phyloP scores from a whole-genome alignment of 805 yeast genomes.

The Teunomyces pallodes region DNA sequence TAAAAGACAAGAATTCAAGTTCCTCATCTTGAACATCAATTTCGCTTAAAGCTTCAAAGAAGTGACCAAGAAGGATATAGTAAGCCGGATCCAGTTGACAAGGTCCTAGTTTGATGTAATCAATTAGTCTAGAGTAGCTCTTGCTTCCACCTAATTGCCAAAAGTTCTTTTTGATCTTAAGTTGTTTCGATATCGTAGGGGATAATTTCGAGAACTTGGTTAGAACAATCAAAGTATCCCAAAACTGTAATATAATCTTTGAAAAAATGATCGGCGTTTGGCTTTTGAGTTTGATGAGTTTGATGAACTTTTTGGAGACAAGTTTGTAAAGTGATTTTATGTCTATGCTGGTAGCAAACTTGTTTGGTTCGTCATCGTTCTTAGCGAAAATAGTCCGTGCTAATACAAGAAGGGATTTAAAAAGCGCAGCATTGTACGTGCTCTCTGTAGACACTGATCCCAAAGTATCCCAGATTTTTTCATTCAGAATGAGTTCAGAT shows the following conservation, averaged over 20 bases:
- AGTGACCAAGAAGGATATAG: slow-evolving; percentile 29
- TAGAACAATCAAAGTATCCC: slow-evolving; percentile 46
- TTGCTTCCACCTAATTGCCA: slow-evolving; percentile 52
- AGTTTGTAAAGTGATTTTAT: slow-evolving; percentile 33
- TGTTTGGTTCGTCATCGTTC: slow-evolving; percentile 11
- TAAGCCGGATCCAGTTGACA: slow-evolving; percentile 52
- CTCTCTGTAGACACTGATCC: slow-evolving; percentile 20
- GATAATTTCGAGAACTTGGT: slow-evolving; percentile 24
- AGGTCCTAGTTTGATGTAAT: slow-evolving; percentile 51
- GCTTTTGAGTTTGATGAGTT: slow-evolving; percentile 38
- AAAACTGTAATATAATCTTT: slow-evolving; percentile 43
- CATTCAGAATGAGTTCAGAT: slow-evolving; percentile 23
- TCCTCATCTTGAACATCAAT: slow-evolving; percentile 4
- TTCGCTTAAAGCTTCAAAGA: slow-evolving; percentile 17
- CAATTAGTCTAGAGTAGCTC: slow-evolving; percentile 39
- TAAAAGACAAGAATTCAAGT: slow-evolving; percentile 4
- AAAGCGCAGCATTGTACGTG: slow-evolving; percentile 29
- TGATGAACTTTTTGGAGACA: slow-evolving; percentile 45
- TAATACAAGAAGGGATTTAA: slow-evolving; percentile 26
- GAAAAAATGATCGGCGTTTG: slow-evolving; percentile 39
- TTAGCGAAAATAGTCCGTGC: slow-evolving; percentile 18
- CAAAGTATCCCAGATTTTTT: slow-evolving; percentile 34
- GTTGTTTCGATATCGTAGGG: not conserved
- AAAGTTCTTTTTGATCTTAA: slow-evolving; percentile 44
- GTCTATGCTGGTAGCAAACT: slow-evolving; percentile 11